These are phyloP conservation scores for Pulveroboletus frians DNA, from an alignment of 768 basidiomycete species.

Conservation along the genomic window DNA sequence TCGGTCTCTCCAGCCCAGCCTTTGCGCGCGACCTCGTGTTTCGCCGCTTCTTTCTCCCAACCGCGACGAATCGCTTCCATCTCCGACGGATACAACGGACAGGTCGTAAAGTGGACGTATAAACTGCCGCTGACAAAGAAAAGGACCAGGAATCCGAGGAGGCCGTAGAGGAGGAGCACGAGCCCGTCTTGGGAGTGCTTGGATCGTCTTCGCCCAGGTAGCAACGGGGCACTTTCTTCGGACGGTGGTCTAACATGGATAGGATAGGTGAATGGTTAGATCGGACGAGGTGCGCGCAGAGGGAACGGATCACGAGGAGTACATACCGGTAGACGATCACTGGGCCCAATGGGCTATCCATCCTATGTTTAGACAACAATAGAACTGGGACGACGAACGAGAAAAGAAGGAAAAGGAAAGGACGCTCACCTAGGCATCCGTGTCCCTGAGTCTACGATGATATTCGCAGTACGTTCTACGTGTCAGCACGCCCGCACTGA, in stretches of 20 bases:
- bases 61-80: constrained; percentile 7
- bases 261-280: too few relatives aligned
- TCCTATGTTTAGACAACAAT: neutral
- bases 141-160: neutral
- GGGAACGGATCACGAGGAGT: too few relatives aligned
- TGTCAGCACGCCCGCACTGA: neutral
- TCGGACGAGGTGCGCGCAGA: neutral
- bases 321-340: neutral
- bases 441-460: too few relatives aligned
- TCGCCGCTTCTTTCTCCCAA: constrained; percentile 7
- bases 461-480: neutral
- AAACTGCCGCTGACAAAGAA: neutral
- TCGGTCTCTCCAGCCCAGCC: constrained; percentile 5
- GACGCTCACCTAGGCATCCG: constrained; percentile 1
- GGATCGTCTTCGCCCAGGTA: constrained; percentile 1
- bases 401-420: neutral
- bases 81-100: constrained; percentile 8
- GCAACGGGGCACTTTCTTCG: constrained; percentile 6
- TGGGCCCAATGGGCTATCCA: neutral
- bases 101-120: constrained; percentile 4
- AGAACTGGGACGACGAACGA: neutral
- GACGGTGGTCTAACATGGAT: neutral
- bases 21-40: neutral
- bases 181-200: neutral
- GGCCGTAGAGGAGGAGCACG: neutral